phyloP scores from a whole-genome alignment of 148 eudicot species.

The Chenopodium formosanum region DNA sequence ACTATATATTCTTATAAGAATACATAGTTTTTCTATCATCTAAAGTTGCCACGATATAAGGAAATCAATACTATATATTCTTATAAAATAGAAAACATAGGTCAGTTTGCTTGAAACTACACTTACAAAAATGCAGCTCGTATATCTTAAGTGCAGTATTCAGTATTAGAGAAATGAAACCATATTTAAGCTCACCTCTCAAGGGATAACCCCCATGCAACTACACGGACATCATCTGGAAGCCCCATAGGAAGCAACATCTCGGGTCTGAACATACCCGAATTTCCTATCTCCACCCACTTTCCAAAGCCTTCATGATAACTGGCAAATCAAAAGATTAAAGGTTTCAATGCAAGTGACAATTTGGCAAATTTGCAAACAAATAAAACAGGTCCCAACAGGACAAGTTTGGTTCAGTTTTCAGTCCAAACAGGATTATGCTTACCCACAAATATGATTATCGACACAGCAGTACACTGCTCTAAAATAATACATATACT shows the following conservation, averaged over 20 bases:
- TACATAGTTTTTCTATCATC: no score
- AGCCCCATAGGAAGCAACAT: constrained; percentile 98
- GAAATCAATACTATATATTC: not conserved
- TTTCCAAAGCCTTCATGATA: constrained; percentile 84
- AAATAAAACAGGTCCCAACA: not conserved
- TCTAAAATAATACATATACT: no score
- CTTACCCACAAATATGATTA: no score
- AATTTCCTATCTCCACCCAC: constrained; percentile 95
- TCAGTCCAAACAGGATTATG: not conserved
- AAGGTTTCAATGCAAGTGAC: constrained; percentile 1
- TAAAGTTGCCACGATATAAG: not conserved
- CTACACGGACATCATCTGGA: constrained; percentile 90
- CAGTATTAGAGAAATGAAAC: not conserved
- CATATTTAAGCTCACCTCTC: constrained; percentile 53
- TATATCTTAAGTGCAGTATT: not conserved
- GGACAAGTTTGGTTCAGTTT: not conserved
- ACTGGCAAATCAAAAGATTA: constrained; percentile 37
- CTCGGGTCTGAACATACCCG: constrained; percentile 96
- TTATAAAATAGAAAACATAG: not conserved
- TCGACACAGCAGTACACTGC: no score
- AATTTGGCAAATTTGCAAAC: not conserved
- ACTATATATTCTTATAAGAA: no score
- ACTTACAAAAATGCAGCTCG: no score
- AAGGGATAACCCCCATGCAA: constrained; percentile 97
- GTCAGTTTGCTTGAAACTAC: not conserved